Conservation (phyloP, 2,329 filamentous ascomycete genomes). For the Sclerotinia borealis region DNA sequence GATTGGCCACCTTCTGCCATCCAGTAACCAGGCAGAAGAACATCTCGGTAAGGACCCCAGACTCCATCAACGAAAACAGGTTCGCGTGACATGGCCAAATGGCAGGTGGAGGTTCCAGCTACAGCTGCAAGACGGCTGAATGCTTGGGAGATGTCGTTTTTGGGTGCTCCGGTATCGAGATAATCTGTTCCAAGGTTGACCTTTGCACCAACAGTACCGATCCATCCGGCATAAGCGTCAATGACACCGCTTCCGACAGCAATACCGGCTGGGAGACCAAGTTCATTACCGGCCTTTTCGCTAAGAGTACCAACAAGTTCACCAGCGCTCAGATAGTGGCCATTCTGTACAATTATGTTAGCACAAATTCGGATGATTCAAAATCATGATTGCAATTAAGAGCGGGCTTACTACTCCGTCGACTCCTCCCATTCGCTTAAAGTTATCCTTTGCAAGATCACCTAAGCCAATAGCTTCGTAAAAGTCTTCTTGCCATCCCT, state of each 20-base stretch:
- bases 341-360: slow-evolving; percentile 57
- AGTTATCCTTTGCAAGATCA: slow-evolving; percentile 78
- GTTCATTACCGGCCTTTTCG: slow-evolving; percentile 72
- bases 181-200: slow-evolving; percentile 66
- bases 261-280: slow-evolving; percentile 80
- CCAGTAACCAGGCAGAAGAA: slow-evolving; percentile 87
- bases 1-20: slow-evolving; percentile 97
- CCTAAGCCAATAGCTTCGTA: slow-evolving; percentile 78
- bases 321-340: slow-evolving; percentile 83
- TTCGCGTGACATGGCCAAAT: slow-evolving; percentile 89
- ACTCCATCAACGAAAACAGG: slow-evolving; percentile 93
- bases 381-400: slow-evolving; percentile 35
- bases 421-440: slow-evolving; percentile 89
- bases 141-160: slow-evolving; percentile 85
- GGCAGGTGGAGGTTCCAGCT: slow-evolving; percentile 94
- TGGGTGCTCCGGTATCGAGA: slow-evolving; percentile 59
- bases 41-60: slow-evolving; percentile 95
- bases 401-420: slow-evolving; percentile 76
- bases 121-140: slow-evolving; percentile 91
- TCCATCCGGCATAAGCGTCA: slow-evolving; percentile 97
- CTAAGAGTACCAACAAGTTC: slow-evolving; percentile 83
- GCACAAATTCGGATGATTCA: not conserved
- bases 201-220: slow-evolving; percentile 96
- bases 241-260: slow-evolving; percentile 95
- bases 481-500: slow-evolving; percentile 98